Percentiles rank a stretch among this genome's conserved stretches.
These are phyloP conservation scores for Pseudogymnoascus sp. DNA, from an alignment of 2,329 filamentous ascomycete genomes.

Conservation along the genomic window DNA sequence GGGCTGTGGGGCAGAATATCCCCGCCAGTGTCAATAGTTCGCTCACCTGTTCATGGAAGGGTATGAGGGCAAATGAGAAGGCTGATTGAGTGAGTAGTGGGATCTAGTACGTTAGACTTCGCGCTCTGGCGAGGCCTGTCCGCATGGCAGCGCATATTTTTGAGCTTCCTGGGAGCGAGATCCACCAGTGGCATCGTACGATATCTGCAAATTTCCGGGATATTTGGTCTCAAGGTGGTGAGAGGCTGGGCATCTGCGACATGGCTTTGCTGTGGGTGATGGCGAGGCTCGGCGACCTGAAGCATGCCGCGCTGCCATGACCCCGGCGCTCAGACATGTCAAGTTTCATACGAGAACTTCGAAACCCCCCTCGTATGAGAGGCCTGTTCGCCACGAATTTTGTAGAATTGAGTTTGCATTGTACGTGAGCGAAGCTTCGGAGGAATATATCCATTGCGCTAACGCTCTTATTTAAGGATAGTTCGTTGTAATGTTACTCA, in stretches of 20 bases:
- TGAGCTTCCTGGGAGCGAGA: neutral
- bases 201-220: neutral
- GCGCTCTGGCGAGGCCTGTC: constrained; percentile 6
- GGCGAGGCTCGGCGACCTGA: constrained; percentile 7
- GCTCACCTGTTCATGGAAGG: neutral
- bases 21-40: neutral
- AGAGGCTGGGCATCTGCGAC: constrained; percentile 3
- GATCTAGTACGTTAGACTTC: constrained; percentile 5
- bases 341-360: constrained; percentile 6
- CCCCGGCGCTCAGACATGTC: constrained; percentile 6
- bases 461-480: neutral
- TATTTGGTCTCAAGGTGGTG: constrained; percentile 5
- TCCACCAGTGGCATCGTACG: neutral
- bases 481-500: neutral
- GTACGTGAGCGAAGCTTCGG: neutral
- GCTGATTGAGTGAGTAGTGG: neutral
- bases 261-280: neutral
- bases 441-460: neutral
- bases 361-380: neutral
- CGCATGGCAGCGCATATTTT: neutral
- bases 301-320: neutral
- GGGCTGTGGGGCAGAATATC: neutral
- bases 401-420: neutral
- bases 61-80: neutral
- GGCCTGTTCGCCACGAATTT: neutral